Conservation (phyloP, 2,329 filamentous ascomycete species). For the Cordyceps cicadae region DNA sequence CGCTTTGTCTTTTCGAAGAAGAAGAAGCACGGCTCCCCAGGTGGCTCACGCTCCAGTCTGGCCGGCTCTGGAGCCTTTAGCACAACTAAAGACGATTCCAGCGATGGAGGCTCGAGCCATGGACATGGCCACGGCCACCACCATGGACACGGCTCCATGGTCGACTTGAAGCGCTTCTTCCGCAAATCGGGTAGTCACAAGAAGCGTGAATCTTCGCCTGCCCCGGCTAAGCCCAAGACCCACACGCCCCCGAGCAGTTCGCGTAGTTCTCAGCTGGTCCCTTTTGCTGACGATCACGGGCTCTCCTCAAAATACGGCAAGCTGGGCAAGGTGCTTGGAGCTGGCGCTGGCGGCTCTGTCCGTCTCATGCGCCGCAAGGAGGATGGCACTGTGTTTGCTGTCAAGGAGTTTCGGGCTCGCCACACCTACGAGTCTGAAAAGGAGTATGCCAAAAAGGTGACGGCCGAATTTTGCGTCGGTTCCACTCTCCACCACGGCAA, state of each 20-base stretch:
- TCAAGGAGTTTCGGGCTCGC: constrained; percentile 89
- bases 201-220: constrained; percentile 59
- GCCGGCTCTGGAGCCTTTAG: constrained; percentile 37
- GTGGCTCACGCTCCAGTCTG: constrained; percentile 42
- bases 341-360: constrained; percentile 90
- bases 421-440: constrained; percentile 91
- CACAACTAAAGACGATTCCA: constrained; percentile 26
- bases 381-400: constrained; percentile 89
- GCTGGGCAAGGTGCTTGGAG: constrained; percentile 85
- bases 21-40: constrained; percentile 52
- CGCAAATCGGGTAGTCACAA: constrained; percentile 62
- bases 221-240: constrained; percentile 42
- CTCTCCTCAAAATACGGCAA: constrained; percentile 90
- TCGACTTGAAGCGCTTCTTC: constrained; percentile 94
- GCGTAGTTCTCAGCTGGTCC: constrained; percentile 55
- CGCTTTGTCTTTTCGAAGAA: constrained; percentile 80
- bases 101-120: constrained; percentile 19
- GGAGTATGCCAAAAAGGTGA: constrained; percentile 97
- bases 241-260: constrained; percentile 38
- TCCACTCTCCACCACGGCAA: constrained; percentile 96
- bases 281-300: constrained; percentile 91
- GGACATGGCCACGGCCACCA: constrained; percentile 17
- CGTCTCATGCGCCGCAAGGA: constrained; percentile 88
- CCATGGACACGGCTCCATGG: constrained; percentile 69
- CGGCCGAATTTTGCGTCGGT: constrained; percentile 95